These are phyloP conservation scores for Collariella sp. DNA, from an alignment of 495 filamentous ascomycete species.

Conservation along the genomic window DNA sequence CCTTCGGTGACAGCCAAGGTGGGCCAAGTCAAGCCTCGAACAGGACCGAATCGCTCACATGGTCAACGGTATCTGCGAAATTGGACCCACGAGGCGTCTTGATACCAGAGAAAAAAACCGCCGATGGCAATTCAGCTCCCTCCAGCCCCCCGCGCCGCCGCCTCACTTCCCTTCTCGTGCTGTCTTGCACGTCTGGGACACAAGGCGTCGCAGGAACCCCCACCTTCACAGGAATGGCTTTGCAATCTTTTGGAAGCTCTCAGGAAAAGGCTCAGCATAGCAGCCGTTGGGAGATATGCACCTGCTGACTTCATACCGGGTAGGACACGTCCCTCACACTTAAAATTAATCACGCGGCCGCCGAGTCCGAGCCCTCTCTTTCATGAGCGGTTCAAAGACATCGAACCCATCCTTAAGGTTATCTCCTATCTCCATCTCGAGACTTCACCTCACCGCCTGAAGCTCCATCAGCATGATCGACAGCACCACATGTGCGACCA, in stretches of 20 bases:
- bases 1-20: too few relatives aligned
- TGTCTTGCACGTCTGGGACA: not conserved
- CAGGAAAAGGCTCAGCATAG: too few relatives aligned
- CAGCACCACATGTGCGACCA: not conserved
- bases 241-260: too few relatives aligned
- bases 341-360: not conserved
- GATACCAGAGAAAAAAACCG: too few relatives aligned
- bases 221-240: too few relatives aligned
- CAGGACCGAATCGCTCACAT: not conserved
- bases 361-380: not conserved
- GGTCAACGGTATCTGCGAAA: not conserved
- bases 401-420: not conserved
- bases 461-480: not conserved
- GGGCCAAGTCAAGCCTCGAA: too few relatives aligned
- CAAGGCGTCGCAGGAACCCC: not conserved
- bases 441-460: not conserved
- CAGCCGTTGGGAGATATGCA: not conserved
- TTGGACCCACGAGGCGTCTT: not conserved
- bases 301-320: not conserved
- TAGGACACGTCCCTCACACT: not conserved
- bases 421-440: not conserved
- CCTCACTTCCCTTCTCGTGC: not conserved
- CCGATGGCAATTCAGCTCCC: too few relatives aligned
- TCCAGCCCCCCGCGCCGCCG: not conserved
- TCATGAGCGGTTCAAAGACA: not conserved